Percentiles rank a stretch among this genome's conserved stretches.
Conservation (phyloP, 2,329 filamentous ascomycete species). For the Colletotrichum neosansevieriae region DNA sequence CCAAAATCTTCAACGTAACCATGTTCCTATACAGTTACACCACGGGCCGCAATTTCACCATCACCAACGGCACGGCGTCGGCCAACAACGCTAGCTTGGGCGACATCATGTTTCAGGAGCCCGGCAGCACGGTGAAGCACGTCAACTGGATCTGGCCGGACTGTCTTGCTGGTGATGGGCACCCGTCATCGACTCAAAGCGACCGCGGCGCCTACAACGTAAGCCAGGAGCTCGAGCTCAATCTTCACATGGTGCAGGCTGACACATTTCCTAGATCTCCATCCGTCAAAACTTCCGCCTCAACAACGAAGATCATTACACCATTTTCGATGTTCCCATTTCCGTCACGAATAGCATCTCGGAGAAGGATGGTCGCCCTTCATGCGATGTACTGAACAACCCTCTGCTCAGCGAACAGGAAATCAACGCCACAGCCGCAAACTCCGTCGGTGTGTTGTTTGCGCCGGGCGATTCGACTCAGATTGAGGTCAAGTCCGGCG, state of each 20-base stretch:
- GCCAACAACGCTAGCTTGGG: slow-evolving; percentile 66
- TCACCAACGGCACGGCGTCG: slow-evolving; percentile 71
- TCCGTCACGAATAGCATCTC: slow-evolving; percentile 74
- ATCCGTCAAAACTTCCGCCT: slow-evolving; percentile 78
- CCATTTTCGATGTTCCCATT: slow-evolving; percentile 78
- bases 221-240: slow-evolving; percentile 39
- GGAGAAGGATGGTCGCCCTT: slow-evolving; percentile 53
- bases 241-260: background rate
- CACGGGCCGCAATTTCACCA: slow-evolving; percentile 75
- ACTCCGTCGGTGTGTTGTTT: slow-evolving; percentile 61
- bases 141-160: slow-evolving; percentile 79
- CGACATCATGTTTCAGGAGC: slow-evolving; percentile 73
- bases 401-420: slow-evolving; percentile 60
- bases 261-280: slow-evolving; percentile 63
- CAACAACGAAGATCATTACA: slow-evolving; percentile 74
- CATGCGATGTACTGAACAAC: slow-evolving; percentile 66
- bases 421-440: slow-evolving; percentile 57
- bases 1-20: slow-evolving; percentile 72
- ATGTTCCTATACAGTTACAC: slow-evolving; percentile 75
- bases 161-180: slow-evolving; percentile 73
- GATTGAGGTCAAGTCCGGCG: slow-evolving; percentile 51
- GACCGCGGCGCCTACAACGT: slow-evolving; percentile 74
- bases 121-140: slow-evolving; percentile 78
- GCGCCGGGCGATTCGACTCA: slow-evolving; percentile 63
- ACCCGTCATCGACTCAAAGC: slow-evolving; percentile 57